A percentile compares a stretch with the other conserved stretches of the same genome.
These are phyloP conservation scores for Chrysosporium keratinophilum DNA, from an alignment of 2,329 filamentous ascomycete species.

Conservation along the genomic window DNA sequence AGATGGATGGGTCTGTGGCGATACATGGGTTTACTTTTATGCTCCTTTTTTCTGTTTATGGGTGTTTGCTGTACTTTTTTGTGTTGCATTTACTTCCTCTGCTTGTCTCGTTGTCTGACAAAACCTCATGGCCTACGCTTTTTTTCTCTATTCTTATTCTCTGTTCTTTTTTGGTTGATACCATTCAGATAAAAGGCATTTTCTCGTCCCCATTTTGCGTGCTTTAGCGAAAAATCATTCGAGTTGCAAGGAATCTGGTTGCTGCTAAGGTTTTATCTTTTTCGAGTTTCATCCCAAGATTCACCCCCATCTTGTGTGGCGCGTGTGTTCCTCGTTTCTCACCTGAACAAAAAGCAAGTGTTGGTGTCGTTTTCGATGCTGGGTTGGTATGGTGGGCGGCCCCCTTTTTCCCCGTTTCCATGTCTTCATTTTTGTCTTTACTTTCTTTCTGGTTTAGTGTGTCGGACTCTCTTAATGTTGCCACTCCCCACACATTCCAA, in stretches of 20 bases:
- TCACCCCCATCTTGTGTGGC: too few relatives aligned
- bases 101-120: too few relatives aligned
- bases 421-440: too few relatives aligned
- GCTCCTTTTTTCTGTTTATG: neutral
- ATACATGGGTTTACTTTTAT: neutral
- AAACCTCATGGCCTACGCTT: too few relatives aligned
- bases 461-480: too few relatives aligned
- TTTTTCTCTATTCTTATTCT: neutral
- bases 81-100: neutral
- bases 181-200: neutral
- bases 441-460: too few relatives aligned
- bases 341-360: too few relatives aligned
- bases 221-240: neutral
- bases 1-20: neutral
- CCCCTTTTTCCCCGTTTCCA: too few relatives aligned
- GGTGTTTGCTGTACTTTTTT: neutral
- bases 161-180: conserved; percentile 5
- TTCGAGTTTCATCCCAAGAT: neutral
- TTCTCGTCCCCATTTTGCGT: neutral
- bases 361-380: too few relatives aligned
- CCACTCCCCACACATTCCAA: too few relatives aligned
- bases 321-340: too few relatives aligned
- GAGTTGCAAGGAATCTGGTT: conserved; percentile 1
- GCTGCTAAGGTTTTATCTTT: neutral
- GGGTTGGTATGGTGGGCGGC: too few relatives aligned